Evolutionary conservation across 1,284 basidiomycete genomes (phyloP), one percentile per base, ranked within the genome.

Genomic region (Naganishia cerealis): DNA sequence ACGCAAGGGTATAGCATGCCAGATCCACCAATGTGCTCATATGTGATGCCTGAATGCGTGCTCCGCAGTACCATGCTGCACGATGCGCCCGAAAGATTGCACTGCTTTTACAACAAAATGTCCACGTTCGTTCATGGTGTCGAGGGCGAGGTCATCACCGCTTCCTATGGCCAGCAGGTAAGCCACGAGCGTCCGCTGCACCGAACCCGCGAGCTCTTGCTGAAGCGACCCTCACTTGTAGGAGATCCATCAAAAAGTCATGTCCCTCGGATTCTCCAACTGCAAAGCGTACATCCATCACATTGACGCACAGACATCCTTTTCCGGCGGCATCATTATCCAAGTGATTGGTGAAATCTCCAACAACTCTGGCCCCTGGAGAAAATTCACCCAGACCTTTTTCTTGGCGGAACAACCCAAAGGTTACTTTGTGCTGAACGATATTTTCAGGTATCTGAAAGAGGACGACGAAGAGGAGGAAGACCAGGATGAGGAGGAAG

Each of bases 271-370:
- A 61, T 97, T 94, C 82, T 84, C 95, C 78, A 90, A 98, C 80
- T 95, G 93, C 86, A 99, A 97, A 82, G 95, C 97, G 75, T 97
- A 90, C 85, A 94, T 98, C 76, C 90, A 94, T 83, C 92, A 90
- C 16, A 92, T 95, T 72, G 92, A 94, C 79, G 91, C 92, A 15
- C 92, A 94, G 80, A 90, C 92, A 55, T 97, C 94, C 55, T 91
- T 92, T 68, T 89, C 90, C 73, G 91, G 91, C 70, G 96, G 96
- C 63, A 98, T 99, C 82, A 90, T 99, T 82, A 94, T 99, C 79
- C 94, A 98, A 83, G 96, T 98, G 79, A 93, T 99, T 75, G 96
- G 96, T 73, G 95, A 99, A 83, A 93, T 99, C 88, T 93, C 91
- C 70, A 96, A 96, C 82, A 87, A 88, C 76, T 86, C 87, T 70